Evolutionary conservation across 176 grass and related monocot species (phyloP).

Genomic region (Zea mays): Zm-B73-REFERENCE-NAM-5.0 NC_050096.1:282341501-282342000

Average conservation of each 20-base stretch:
- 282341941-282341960: no score
- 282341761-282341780: slow-evolving; percentile 85
- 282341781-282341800: slow-evolving; percentile 31
- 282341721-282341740: slow-evolving; percentile 97
- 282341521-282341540: not conserved
- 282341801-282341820: slow-evolving; percentile 29
- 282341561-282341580: not conserved
- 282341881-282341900: no score
- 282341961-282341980: no score
- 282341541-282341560: not conserved
- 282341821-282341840: slow-evolving; percentile 12
- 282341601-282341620: slow-evolving; percentile 31
- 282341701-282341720: slow-evolving; percentile 96
- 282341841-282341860: not conserved
- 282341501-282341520: not conserved
- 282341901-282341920: no score
- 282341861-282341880: no score
- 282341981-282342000: no score
- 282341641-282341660: not conserved
- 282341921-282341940: no score
- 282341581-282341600: not conserved
- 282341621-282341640: slow-evolving; percentile 14
- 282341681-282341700: slow-evolving; percentile 55
- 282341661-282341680: slow-evolving; percentile 18
- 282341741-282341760: slow-evolving; percentile 83